A percentile compares a stretch with the other conserved stretches of the same genome.
phyloP scores from a whole-genome alignment of 345 rosid genomes.

The Populus simonii region DNA sequence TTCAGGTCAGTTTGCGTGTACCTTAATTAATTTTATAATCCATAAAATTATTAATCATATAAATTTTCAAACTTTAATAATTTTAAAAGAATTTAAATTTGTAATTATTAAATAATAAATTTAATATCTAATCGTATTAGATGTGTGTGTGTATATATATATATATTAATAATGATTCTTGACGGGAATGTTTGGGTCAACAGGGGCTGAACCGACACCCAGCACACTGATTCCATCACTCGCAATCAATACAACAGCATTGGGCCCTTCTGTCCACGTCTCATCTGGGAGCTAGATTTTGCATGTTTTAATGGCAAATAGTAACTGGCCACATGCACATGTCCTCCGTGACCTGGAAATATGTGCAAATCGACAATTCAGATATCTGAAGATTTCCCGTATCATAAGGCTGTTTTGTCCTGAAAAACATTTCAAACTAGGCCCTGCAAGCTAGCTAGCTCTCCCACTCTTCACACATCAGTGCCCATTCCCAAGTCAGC shows the following conservation, averaged over 20 bases:
- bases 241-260: not conserved
- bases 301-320: slow-evolving; percentile 3
- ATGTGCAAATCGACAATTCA: not conserved
- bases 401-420: not conserved
- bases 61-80: too few species aligned
- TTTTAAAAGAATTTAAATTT: too few species aligned
- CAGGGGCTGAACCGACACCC: not conserved
- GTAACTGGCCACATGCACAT: slow-evolving; percentile 2
- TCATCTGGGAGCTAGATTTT: not conserved
- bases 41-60: too few species aligned
- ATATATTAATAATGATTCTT: not conserved
- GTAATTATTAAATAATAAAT: too few species aligned
- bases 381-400: not conserved
- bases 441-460: not conserved
- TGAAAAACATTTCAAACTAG: not conserved
- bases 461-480: not conserved
- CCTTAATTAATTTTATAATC: too few species aligned
- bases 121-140: too few species aligned
- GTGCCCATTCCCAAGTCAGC: not conserved
- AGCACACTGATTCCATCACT: not conserved
- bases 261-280: slow-evolving; percentile 18
- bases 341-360: not conserved
- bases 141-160: too few species aligned
- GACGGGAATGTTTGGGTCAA: not conserved
- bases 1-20: accelerated